Conservation (phyloP, 2,329 filamentous ascomycete species). For the Dothiorella sarmentorum region DNA sequence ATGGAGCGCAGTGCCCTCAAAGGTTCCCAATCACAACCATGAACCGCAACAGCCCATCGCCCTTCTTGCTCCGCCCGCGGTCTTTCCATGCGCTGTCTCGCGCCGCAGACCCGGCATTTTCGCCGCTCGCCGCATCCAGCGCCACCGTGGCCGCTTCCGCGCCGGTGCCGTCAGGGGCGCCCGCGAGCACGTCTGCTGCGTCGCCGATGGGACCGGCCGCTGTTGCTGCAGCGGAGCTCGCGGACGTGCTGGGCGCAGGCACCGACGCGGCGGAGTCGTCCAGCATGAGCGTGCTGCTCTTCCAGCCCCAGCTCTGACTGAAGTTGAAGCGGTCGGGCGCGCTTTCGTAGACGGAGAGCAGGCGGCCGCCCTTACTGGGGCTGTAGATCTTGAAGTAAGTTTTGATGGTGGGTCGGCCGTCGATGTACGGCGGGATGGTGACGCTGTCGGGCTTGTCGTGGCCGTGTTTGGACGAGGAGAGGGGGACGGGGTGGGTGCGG, state of each 20-base stretch:
- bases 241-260: too few relatives aligned
- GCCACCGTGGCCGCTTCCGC: background rate
- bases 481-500: background rate
- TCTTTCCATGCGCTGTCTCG: constrained; percentile 25
- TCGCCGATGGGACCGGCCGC: constrained; percentile 26
- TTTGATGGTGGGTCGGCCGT: constrained; percentile 55
- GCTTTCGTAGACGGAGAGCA: constrained; percentile 57
- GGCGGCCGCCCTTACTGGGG: constrained; percentile 56
- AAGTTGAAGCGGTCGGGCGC: constrained; percentile 59
- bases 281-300: constrained; percentile 56
- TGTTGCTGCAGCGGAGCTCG: too few relatives aligned
- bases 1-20: constrained; percentile 26
- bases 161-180: background rate
- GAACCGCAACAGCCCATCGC: constrained; percentile 53
- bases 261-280: constrained; percentile 37
- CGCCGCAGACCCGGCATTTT: background rate
- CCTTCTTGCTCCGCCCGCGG: constrained; percentile 24
- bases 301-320: constrained; percentile 60
- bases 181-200: background rate
- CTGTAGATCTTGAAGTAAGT: constrained; percentile 62
- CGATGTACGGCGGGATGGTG: constrained; percentile 49
- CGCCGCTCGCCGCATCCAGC: background rate
- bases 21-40: constrained; percentile 59
- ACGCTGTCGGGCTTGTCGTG: constrained; percentile 25
- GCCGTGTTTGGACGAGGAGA: background rate